phyloP scores from a whole-genome alignment of 2,329 filamentous ascomycete species.

The Stagonosporopsis cucurbitacearum region DNA sequence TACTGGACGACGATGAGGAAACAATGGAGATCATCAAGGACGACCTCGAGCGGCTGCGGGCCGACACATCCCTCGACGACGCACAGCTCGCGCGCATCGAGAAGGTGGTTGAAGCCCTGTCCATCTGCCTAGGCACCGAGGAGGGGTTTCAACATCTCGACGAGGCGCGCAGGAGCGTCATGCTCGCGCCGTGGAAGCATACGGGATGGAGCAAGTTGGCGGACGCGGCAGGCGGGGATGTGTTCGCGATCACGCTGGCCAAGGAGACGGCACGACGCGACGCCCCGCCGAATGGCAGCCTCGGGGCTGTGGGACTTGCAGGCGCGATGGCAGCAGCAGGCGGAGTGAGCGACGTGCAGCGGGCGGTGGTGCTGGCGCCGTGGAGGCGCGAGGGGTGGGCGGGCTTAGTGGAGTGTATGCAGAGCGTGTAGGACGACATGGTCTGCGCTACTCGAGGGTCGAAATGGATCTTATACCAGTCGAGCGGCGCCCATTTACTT shows the following conservation, averaged over 20 bases:
- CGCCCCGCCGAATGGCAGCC: conserved; percentile 72
- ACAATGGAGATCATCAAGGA: conserved; percentile 79
- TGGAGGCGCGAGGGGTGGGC: conserved; percentile 75
- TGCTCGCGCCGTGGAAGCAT: conserved; percentile 80
- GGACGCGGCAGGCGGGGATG: conserved; percentile 54
- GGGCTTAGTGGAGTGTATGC: conserved; percentile 53
- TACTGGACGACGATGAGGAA: conserved; percentile 80
- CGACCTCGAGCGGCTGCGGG: conserved; percentile 76
- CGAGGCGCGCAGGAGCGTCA: conserved; percentile 76
- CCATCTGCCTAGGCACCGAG: conserved; percentile 59
- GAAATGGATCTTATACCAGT: no score
- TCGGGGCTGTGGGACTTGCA: conserved; percentile 74
- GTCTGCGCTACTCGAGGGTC: no score
- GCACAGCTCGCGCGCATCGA: conserved; percentile 73
- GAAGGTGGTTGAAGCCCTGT: conserved; percentile 76
- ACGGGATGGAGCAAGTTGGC: conserved; percentile 82
- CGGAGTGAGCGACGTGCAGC: conserved; percentile 74
- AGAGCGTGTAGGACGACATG: background rate
- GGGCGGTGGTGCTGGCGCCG: conserved; percentile 78
- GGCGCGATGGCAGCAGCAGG: conserved; percentile 77
- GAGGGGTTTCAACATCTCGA: conserved; percentile 55
- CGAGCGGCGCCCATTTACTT: no score
- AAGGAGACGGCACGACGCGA: conserved; percentile 76
- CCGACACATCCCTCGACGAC: conserved; percentile 67
- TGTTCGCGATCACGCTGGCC: conserved; percentile 75